Percentiles rank a stretch among this genome's conserved stretches.
Evolutionary conservation across 805 yeast species (phyloP).

Genomic region (Metschnikowia reukaufii): DNA sequence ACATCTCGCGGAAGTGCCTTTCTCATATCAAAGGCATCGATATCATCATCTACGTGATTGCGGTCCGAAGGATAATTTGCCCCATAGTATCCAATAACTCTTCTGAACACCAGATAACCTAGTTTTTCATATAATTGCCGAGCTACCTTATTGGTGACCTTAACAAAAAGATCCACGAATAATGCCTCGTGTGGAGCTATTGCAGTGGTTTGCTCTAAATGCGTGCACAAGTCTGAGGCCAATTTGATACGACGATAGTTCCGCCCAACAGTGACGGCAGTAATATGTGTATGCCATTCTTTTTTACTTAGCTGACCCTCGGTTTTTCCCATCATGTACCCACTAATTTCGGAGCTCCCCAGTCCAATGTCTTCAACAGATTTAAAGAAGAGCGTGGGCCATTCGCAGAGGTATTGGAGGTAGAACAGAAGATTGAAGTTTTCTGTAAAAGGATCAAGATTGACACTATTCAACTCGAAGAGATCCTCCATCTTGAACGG

Average conservation of each 20-base stretch:
- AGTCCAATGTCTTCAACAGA: slow-evolving; percentile 41
- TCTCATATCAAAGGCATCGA: slow-evolving; percentile 90
- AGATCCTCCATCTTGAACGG: slow-evolving; percentile 90
- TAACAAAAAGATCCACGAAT: slow-evolving; percentile 89
- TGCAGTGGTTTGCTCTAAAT: slow-evolving; percentile 70
- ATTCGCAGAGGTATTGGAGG: slow-evolving; percentile 72
- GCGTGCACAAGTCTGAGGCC: slow-evolving; percentile 75
- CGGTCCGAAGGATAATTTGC: slow-evolving; percentile 46
- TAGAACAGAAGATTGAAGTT: slow-evolving; percentile 85
- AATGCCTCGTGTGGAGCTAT: slow-evolving; percentile 73
- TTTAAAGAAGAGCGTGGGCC: slow-evolving; percentile 91
- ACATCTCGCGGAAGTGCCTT: slow-evolving; percentile 59
- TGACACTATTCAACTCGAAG: slow-evolving; percentile 68
- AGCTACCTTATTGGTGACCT: slow-evolving; percentile 80
- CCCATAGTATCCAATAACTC: slow-evolving; percentile 90
- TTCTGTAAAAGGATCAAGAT: slow-evolving; percentile 87
- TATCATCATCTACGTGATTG: slow-evolving; percentile 55
- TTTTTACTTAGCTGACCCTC: slow-evolving; percentile 68
- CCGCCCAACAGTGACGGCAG: slow-evolving; percentile 89
- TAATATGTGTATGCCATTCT: slow-evolving; percentile 96
- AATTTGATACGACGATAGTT: slow-evolving; percentile 82
- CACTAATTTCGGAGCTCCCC: slow-evolving; percentile 41
- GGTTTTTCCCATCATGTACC: slow-evolving; percentile 94
- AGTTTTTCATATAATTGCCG: slow-evolving; percentile 78
- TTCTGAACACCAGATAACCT: slow-evolving; percentile 79